Evolutionary conservation across 1,139 yeast species (phyloP), one percentile per base, ranked within the genome.

Genomic region (Candida labiduridarum): DNA sequence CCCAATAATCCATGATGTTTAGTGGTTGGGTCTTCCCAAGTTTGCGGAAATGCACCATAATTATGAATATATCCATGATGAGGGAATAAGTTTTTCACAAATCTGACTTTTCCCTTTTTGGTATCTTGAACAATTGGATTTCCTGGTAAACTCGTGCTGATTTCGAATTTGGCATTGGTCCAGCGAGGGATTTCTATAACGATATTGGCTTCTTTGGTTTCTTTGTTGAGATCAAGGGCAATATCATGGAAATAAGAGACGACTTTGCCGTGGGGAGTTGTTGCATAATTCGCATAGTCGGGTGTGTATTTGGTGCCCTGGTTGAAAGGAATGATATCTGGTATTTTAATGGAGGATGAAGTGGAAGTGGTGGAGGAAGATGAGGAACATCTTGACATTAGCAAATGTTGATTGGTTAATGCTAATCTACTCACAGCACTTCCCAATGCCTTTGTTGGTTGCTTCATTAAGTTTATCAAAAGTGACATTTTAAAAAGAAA

Each of bases 41-140:
- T 90, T 71, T 89, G 96, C 49, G 97, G 96, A 76, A 90, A 83
- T 30, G 96, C 96, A 62, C 97, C 97, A 65, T 90, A 90, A 76
- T 89, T 90, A 74, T 88, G 96, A 58, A 92, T 82, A 73, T 89
- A 89, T 53, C 97, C 97, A 63, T 88, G 90, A 71, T 83, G 87
- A 39, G 97, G 97, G 82, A 89, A 90, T 62, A 90, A 80, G 75
- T 90, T 90, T 71, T 89, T 80, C 41, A 90, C 96, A 59, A 84
- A 90, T 68, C 97, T 80, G 54, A 88, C 84, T 65, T 85, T 78
- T 50, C 92, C 96, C 69, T 89, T 87, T 76, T 89, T 90, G 58
- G 85, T 79, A 68, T 90, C 96, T 72, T 90, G 97, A 49, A 84
- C 79, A 55, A 90, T 89, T 55, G 97, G 96, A 73, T 89, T 89